Evolutionary conservation across 2,329 filamentous ascomycete genomes (phyloP).

Genomic region (Aspergillus persii): DNA sequence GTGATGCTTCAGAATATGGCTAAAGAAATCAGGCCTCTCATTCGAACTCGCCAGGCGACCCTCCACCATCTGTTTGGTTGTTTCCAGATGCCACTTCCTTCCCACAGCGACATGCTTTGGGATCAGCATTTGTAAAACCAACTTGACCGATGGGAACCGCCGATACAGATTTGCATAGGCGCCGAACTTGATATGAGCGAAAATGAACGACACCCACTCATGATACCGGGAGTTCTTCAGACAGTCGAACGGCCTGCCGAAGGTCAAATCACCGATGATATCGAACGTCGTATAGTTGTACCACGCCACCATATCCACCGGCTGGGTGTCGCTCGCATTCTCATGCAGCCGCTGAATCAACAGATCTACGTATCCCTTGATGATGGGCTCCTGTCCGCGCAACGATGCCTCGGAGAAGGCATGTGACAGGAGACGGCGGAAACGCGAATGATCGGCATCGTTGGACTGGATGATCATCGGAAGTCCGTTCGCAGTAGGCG

Average conservation of each 20-base stretch:
- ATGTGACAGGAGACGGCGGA: conserved; percentile 34
- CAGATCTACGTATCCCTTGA: conserved; percentile 24
- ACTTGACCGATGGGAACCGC: neutral
- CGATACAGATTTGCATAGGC: neutral
- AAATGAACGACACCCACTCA: conserved; percentile 12
- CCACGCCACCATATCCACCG: conserved; percentile 25
- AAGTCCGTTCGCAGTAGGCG: neutral
- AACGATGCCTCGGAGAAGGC: conserved; percentile 46
- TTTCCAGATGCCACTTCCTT: neutral
- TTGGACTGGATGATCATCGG: neutral
- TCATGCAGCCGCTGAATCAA: conserved; percentile 15
- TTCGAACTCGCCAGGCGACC: neutral
- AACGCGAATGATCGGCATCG: conserved; percentile 20
- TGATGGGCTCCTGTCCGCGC: conserved; percentile 37
- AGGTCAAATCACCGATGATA: conserved; percentile 26
- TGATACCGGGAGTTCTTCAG: conserved; percentile 18
- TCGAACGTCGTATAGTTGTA: conserved; percentile 37
- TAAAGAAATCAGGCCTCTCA: conserved; percentile 20
- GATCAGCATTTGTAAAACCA: neutral
- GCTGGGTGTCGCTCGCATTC: neutral
- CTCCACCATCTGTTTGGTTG: neutral
- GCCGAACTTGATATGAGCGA: neutral
- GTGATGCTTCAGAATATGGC: neutral
- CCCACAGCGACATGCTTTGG: neutral
- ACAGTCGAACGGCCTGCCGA: conserved; percentile 35